These are phyloP conservation scores for Scutellaria baicalensis DNA, from an alignment of 257 asterid species.

Conservation along the genomic window DNA sequence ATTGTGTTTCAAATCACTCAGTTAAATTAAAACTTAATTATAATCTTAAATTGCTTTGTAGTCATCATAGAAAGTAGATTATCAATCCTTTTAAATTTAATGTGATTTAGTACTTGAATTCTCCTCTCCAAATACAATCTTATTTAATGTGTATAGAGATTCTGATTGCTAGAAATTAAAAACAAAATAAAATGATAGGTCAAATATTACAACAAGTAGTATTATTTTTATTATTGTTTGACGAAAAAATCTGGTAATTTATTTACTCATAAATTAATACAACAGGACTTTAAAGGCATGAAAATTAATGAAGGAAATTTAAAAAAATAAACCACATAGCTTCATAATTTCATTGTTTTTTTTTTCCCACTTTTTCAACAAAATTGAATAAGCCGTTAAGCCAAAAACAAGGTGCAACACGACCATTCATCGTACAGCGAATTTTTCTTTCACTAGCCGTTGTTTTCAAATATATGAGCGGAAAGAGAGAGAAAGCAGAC, in stretches of 20 bases:
- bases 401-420: constrained; percentile 12
- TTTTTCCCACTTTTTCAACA: background rate
- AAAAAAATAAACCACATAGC: background rate
- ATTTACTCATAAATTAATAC: no score
- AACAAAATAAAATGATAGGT: no score
- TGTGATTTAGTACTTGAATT: background rate
- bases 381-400: constrained; percentile 27
- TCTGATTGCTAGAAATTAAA: no score
- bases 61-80: background rate
- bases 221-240: no score
- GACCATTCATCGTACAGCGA: constrained; percentile 38
- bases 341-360: no score
- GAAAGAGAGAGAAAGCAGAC: constrained; percentile 2
- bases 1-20: background rate
- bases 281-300: background rate
- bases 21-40: no score
- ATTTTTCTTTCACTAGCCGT: constrained; percentile 52
- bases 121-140: background rate
- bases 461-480: constrained; percentile 38
- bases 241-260: background rate
- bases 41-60: no score
- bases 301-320: background rate
- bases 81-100: background rate
- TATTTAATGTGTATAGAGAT: background rate
- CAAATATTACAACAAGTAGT: background rate